phyloP scores from a whole-genome alignment of 2,329 filamentous ascomycete genomes.

The Alternaria sp. region DNA sequence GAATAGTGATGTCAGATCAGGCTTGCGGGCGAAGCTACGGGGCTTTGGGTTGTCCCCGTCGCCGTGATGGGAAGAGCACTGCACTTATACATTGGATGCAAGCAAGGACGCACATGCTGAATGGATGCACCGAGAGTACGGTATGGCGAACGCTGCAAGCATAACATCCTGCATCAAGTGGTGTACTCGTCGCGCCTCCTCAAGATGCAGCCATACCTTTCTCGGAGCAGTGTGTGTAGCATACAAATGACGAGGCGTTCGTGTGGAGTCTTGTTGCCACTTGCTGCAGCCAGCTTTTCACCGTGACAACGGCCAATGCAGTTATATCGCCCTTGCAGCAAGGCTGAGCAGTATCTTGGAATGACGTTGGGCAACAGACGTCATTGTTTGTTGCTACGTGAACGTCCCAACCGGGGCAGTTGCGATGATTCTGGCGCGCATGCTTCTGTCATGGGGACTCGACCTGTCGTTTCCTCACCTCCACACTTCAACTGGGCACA shows the following conservation, averaged over 20 bases:
- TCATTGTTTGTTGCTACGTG: not conserved
- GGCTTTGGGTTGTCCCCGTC: constrained; percentile 29
- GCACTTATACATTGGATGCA: constrained; percentile 39
- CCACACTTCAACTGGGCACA: constrained; percentile 11
- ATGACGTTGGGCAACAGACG: not conserved
- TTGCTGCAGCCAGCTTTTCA: constrained; percentile 25
- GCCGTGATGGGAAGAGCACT: constrained; percentile 30
- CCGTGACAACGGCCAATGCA: constrained; percentile 28
- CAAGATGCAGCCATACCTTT: constrained; percentile 35
- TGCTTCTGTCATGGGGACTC: constrained; percentile 12
- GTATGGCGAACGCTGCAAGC: constrained; percentile 27
- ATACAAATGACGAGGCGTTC: constrained; percentile 33
- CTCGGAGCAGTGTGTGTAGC: constrained; percentile 38
- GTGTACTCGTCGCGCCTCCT: constrained; percentile 38
- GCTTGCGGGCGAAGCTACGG: constrained; percentile 29
- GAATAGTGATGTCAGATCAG: constrained; percentile 42
- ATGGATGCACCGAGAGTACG: constrained; percentile 34
- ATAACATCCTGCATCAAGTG: constrained; percentile 36
- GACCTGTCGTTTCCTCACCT: constrained; percentile 39
- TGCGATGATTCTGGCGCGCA: not conserved
- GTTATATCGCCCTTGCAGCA: constrained; percentile 44
- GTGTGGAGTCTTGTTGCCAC: constrained; percentile 29
- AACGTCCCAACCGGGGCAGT: not conserved
- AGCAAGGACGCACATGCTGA: constrained; percentile 21
- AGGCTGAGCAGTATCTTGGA: constrained; percentile 30